These are phyloP conservation scores for Penicillium occitanis DNA, from an alignment of 2,329 filamentous ascomycete species.

Conservation along the genomic window DNA sequence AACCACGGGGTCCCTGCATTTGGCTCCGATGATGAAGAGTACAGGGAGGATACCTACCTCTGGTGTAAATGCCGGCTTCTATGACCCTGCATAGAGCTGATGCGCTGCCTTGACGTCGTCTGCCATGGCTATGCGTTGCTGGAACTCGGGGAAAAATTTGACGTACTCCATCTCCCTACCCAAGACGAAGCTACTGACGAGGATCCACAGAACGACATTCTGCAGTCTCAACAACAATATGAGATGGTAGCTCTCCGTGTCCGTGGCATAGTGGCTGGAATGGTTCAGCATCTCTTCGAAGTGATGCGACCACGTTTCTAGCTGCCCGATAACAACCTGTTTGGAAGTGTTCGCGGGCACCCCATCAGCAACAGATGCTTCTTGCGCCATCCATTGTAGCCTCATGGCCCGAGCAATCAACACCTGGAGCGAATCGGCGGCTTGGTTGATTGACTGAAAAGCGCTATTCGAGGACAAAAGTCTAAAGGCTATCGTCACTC, in stretches of 20 bases:
- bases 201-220: conserved; percentile 30
- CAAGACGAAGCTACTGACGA: conserved; percentile 28
- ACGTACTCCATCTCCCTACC: conserved; percentile 20
- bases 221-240: conserved; percentile 35
- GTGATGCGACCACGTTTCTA: not conserved
- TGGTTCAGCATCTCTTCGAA: conserved; percentile 1
- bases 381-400: conserved; percentile 28
- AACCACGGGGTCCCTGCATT: conserved; percentile 38
- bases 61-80: conserved; percentile 34
- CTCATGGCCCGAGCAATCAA: conserved; percentile 34
- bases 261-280: not conserved
- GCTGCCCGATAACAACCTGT: not conserved
- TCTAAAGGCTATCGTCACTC: conserved; percentile 21
- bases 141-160: not conserved
- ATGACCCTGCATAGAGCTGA: conserved; percentile 25
- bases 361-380: conserved; percentile 22
- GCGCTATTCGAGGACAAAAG: conserved; percentile 15
- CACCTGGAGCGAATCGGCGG: conserved; percentile 35
- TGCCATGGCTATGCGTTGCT: conserved; percentile 1
- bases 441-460: conserved; percentile 36
- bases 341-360: not conserved
- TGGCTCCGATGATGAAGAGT: conserved; percentile 38
- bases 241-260: conserved; percentile 23
- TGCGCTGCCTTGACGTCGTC: not conserved
- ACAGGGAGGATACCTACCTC: conserved; percentile 36